These are phyloP conservation scores for Larix kaempferi DNA, from an alignment of 75 land plant species.

Conservation along the genomic window DNA sequence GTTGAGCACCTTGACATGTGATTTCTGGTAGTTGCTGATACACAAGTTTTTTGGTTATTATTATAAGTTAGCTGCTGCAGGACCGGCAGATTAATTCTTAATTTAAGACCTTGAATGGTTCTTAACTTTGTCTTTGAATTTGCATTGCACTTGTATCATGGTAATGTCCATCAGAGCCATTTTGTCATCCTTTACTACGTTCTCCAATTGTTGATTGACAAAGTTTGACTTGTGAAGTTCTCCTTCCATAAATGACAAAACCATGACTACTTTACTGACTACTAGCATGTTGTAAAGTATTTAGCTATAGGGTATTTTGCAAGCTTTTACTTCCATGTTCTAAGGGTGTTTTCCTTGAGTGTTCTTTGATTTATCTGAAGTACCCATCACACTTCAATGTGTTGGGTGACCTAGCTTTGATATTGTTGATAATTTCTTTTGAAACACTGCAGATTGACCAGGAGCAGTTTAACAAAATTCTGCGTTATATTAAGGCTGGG, in stretches of 20 bases:
- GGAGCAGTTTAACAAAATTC: constrained; percentile 38
- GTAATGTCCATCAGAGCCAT: neutral
- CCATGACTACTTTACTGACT: neutral
- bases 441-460: constrained; percentile 24
- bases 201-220: neutral
- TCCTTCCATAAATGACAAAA: neutral
- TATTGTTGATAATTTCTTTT: neutral
- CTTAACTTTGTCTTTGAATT: neutral
- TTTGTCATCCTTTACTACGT: neutral
- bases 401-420: neutral
- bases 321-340: neutral
- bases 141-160: neutral
- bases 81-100: neutral
- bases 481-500: constrained; percentile 34
- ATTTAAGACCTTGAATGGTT: neutral
- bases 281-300: neutral
- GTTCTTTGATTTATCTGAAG: neutral
- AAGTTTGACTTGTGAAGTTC: neutral
- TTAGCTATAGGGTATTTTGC: neutral
- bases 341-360: neutral
- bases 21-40: neutral
- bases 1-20: neutral
- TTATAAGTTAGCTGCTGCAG: neutral
- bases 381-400: neutral
- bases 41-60: neutral